phyloP scores from a whole-genome alignment of 2,329 filamentous ascomycete genomes.

The Amphichorda felina region DNA sequence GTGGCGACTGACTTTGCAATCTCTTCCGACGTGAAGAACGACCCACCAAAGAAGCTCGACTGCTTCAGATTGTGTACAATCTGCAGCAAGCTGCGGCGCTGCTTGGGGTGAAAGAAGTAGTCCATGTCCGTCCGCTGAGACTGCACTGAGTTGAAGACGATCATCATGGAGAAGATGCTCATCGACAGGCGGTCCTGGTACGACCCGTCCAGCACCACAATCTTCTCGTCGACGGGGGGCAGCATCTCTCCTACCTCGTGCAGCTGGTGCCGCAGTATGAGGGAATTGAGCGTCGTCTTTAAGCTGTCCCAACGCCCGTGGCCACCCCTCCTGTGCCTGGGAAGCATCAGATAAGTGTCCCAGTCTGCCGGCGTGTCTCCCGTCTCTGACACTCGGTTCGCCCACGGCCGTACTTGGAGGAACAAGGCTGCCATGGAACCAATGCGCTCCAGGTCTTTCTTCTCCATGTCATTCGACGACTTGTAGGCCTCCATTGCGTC shows the following conservation, averaged over 20 bases:
- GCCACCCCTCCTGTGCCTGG: slow-evolving; percentile 34
- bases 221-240: slow-evolving; percentile 59
- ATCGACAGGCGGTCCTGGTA: slow-evolving; percentile 75
- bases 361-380: slow-evolving; percentile 54
- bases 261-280: slow-evolving; percentile 71
- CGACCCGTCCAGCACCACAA: slow-evolving; percentile 66
- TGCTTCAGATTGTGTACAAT: slow-evolving; percentile 72
- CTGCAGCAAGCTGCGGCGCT: slow-evolving; percentile 51
- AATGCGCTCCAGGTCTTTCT: slow-evolving; percentile 53
- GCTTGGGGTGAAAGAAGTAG: slow-evolving; percentile 77
- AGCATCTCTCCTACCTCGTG: slow-evolving; percentile 59
- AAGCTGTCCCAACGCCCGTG: slow-evolving; percentile 52
- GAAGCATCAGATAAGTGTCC: slow-evolving; percentile 58
- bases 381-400: slow-evolving; percentile 40
- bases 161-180: slow-evolving; percentile 75
- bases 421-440: slow-evolving; percentile 58
- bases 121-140: slow-evolving; percentile 75
- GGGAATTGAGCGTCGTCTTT: slow-evolving; percentile 55
- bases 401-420: slow-evolving; percentile 69
- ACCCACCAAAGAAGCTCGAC: slow-evolving; percentile 75
- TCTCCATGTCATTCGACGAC: slow-evolving; percentile 34
- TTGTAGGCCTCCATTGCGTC: slow-evolving; percentile 13
- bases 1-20: slow-evolving; percentile 53
- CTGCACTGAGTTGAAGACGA: slow-evolving; percentile 78
- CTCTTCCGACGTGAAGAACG: slow-evolving; percentile 56